phyloP scores from a whole-genome alignment of 2,329 filamentous ascomycete species.

The Bimuria novae-zelandiae region DNA sequence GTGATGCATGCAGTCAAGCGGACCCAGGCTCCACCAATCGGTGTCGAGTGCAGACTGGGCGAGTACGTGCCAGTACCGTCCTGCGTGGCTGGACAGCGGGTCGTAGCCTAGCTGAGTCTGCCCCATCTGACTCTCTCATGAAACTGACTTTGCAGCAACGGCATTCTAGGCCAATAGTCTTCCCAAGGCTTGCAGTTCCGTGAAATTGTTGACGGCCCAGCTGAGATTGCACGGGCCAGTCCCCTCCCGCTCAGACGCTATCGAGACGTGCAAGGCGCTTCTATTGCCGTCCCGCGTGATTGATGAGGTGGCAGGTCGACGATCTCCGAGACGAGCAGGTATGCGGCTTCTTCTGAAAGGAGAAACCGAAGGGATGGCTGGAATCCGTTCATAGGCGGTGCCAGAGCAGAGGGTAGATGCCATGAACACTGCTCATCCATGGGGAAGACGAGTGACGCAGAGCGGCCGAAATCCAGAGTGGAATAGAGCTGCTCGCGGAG shows the following conservation, averaged over 20 bases:
- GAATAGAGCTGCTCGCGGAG: background rate
- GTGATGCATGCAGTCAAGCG: slow-evolving; percentile 18
- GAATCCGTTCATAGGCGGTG: background rate
- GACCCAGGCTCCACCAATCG: slow-evolving; percentile 13
- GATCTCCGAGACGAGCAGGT: background rate
- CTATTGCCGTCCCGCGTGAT: no score
- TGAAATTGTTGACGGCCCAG: background rate
- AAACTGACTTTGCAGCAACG: slow-evolving; percentile 5
- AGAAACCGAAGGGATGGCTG: slow-evolving; percentile 1
- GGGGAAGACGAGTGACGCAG: background rate
- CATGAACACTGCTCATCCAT: background rate
- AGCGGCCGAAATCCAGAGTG: background rate
- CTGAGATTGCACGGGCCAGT: background rate
- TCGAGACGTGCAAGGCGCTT: background rate
- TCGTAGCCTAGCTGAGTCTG: slow-evolving; percentile 12
- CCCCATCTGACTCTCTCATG: slow-evolving; percentile 11
- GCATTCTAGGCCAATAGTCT: slow-evolving; percentile 4
- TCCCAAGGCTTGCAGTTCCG: background rate
- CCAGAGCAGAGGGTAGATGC: background rate
- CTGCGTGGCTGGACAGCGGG: slow-evolving; percentile 7
- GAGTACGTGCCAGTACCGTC: slow-evolving; percentile 10
- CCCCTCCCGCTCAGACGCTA: background rate
- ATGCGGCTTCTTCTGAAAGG: background rate
- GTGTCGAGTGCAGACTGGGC: slow-evolving; percentile 8
- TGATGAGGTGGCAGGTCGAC: background rate